Evolutionary conservation across 2,329 filamentous ascomycete genomes (phyloP), one percentile per base, ranked within the genome.

Genomic region (Penicillium sp.): DNA sequence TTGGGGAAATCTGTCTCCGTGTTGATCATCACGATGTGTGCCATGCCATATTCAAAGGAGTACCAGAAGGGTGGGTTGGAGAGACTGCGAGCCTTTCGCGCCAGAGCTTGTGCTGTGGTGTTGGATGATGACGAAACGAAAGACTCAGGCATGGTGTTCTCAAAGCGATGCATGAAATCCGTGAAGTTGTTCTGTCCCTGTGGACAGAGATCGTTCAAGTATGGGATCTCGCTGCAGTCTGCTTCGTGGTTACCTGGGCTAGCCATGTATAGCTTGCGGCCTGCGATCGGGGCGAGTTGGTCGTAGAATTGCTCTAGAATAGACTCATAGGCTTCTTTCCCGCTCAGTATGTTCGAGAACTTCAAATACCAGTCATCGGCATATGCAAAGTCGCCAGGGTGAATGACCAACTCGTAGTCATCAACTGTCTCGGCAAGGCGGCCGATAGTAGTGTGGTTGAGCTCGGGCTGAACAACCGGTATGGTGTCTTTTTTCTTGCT

Each of bases 161-260:
- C 78, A 63, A 83, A 86, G 27, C 83, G 79, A 58, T 78, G 79
- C 74, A 81, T 77, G 68, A 82, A 85, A 56, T 84, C 83, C 4
- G 82, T 85, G 66, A 86, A 86, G 68, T 86, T 86, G 59, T 75
- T 79, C 64, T 86, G 83, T 5, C 83, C 83, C 2, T 73, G 68
- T 0, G 67, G 68, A 46, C 69, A 71, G 5, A 67, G 62, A 1
- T 57, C 54, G 1, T 56, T 49, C 1, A 62, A 53, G 39, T 61
- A 64, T 8, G 68, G 65, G 16, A 70, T 62, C 38, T 71, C 67
- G 1, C 59, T 64, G 64, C 83, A 85, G 42, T 73, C 70, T 1
- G 83, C 82, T 65, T 86, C 84, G 66, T 86, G 83, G 67, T 86
- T 86, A 0, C 84, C 84, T 0, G 82, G 82, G 16, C 75, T 75